phyloP scores from a whole-genome alignment of 495 filamentous ascomycete genomes.

The Lentithecium fluviatile region DNA sequence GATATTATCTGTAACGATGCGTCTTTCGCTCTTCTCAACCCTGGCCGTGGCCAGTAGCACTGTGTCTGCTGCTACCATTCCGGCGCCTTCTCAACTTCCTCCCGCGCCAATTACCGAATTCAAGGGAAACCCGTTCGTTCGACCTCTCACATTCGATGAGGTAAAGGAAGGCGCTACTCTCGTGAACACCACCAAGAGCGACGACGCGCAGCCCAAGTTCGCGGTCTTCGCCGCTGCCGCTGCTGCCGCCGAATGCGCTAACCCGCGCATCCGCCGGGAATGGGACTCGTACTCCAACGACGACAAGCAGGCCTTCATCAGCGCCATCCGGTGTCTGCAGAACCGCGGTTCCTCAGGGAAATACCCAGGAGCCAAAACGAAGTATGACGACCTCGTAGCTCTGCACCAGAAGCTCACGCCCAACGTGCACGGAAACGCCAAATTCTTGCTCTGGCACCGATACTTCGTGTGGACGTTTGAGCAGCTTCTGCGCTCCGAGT shows the following conservation, averaged over 20 bases:
- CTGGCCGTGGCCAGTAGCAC: neutral
- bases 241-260: slow-evolving; percentile 18
- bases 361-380: slow-evolving; percentile 12
- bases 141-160: slow-evolving; percentile 14
- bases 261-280: slow-evolving; percentile 21
- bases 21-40: slow-evolving; percentile 10
- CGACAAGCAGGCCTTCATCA: slow-evolving; percentile 4
- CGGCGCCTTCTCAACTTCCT: slow-evolving; percentile 7
- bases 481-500: slow-evolving; percentile 20
- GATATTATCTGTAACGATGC: slow-evolving; percentile 4
- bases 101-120: slow-evolving; percentile 14
- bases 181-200: neutral
- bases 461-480: slow-evolving; percentile 30
- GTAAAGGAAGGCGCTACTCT: neutral
- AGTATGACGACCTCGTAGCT: slow-evolving; percentile 27
- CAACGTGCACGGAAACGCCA: slow-evolving; percentile 29
- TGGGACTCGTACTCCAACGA: slow-evolving; percentile 7
- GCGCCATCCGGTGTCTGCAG: slow-evolving; percentile 20
- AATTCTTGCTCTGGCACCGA: slow-evolving; percentile 32
- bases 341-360: slow-evolving; percentile 1
- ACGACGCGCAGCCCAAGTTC: neutral
- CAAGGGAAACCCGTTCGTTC: neutral
- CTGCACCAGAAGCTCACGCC: slow-evolving; percentile 26
- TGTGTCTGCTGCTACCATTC: slow-evolving; percentile 10
- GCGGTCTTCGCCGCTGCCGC: neutral